phyloP scores from a whole-genome alignment of 805 yeast genomes.

The Candida odintsovae region DNA sequence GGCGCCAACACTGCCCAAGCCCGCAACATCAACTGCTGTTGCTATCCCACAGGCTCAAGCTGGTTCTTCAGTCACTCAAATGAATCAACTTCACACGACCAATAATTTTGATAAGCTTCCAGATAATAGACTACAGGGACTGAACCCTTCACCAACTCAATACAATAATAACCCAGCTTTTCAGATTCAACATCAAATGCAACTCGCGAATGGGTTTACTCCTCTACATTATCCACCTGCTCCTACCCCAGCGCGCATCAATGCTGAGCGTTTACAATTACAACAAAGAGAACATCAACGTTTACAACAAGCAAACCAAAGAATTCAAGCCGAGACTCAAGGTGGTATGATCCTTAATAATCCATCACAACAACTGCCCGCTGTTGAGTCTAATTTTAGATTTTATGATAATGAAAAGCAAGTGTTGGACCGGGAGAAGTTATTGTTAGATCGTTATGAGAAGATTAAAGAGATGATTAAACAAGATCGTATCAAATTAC shows the following conservation, averaged over 20 bases:
- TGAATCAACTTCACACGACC: background rate
- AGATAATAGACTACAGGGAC: background rate
- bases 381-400: background rate
- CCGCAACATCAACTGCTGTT: background rate
- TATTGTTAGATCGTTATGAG: background rate
- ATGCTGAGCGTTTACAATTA: background rate
- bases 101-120: background rate
- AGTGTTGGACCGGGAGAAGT: background rate
- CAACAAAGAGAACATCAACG: background rate
- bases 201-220: no score
- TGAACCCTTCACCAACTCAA: background rate
- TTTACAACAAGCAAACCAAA: background rate
- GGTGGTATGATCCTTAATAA: background rate
- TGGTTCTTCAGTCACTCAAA: background rate
- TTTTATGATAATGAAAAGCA: constrained; percentile 1
- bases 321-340: no score
- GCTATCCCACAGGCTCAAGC: background rate
- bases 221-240: background rate
- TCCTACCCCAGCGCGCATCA: background rate
- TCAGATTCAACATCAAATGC: background rate
- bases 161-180: background rate
- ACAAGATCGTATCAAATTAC: background rate
- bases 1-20: background rate
- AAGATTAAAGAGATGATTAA: background rate
- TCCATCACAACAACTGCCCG: background rate